Evolutionary conservation across 345 rosid genomes (phyloP), one percentile per base, ranked within the genome.

Genomic region (Eucalyptus pauciflora): DNA sequence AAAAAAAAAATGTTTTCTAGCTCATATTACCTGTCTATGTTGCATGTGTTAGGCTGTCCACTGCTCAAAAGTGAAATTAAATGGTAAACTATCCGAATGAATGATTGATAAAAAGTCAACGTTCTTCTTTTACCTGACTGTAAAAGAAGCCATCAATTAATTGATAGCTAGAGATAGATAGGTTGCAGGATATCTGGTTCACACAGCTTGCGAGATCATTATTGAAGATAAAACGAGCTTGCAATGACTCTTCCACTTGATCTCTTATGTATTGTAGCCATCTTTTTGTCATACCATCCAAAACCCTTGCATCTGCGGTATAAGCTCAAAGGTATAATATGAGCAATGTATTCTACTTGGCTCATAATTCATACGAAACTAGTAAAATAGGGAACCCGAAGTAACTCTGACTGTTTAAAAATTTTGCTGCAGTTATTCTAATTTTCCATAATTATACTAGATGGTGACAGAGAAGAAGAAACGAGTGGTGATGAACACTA

Each of bases 221-320:
- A 87, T 93, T 93, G 91, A 96, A 96, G 92, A 91, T 91, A 89
- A 96, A 95, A 87, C 91, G 94, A 88, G 95, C 97, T 91, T 91
- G 96, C 80, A 94, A 48, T 85, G 94, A 93, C 85, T 96, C 96
- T 90, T 95, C 98, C 92, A 89, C 90, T 67, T 97, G 98, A 88
- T 96, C 97, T 89, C 93, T 94, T 50, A 97, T 62, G 88, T 96
- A 95, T 91, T 91, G 97, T 48, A 96, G 94, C 99, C 99, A 97
- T 90, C 91, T 90, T 92, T 93, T 96, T 87, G 92, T 93, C 93
- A 97, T 91, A 89, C 98, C 94, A 90, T 93, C 95, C 92, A 95
- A 92, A 88, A 92, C 91, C 88, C 92, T 93, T 64, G 88, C 87
- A 87, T 96, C 99, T 97, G 95, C 87, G 92, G 85, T 87, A 87